Base-by-base conservation (phyloP, 768 basidiomycete genomes). In the Candolleomyces aberdarensis region DNA sequence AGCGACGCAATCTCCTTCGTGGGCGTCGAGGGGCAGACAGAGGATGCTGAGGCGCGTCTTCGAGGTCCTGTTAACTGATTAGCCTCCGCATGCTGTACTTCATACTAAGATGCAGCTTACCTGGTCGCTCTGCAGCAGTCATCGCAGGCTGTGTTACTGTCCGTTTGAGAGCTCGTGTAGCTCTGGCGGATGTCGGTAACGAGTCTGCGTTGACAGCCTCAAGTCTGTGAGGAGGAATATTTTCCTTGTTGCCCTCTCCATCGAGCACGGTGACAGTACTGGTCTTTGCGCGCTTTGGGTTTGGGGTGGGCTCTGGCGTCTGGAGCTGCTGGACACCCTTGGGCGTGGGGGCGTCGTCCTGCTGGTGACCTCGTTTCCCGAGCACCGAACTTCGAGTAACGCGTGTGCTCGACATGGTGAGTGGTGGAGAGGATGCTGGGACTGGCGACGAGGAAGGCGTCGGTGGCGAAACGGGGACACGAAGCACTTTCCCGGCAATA, bases 171-270 rank as follows among this genome's bases (percentile, higher is more conserved):
- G 76, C 67, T 59, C 80, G 74, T 29, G 78, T 66, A 17, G 76
- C 72, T 60, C 83, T 76, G 5, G 78, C 58, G 11, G 70, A 59
- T 8, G 71, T 67, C 17, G 81, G 75, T 22, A 77, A 71, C 7
- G 69, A 56, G 31, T 75, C 69, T 26, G 63, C 67, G 47, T 70
- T 77, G 64, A 80, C 61, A 13, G 70, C 62, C 50, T 82, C 77
- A 36, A 68, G 63, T 50, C 71, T 72, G 64, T 82, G 79, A 1
- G 89, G 89, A n/a, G 89, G 87, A 17, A 91, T 79, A 65, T 91
- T 91, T 71, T 91, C 89, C 76, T 91, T 91, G 72, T 91, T 91
- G 22, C 78, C 76, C 55, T 85, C 83, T 46, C 80, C 83, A 62
- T 87, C 86, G 60, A 61, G 17, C 19, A 80, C 57, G 36, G 70